These are phyloP conservation scores for Colletotrichum noveboracense DNA, from an alignment of 2,329 filamentous ascomycete genomes.

Conservation along the genomic window DNA sequence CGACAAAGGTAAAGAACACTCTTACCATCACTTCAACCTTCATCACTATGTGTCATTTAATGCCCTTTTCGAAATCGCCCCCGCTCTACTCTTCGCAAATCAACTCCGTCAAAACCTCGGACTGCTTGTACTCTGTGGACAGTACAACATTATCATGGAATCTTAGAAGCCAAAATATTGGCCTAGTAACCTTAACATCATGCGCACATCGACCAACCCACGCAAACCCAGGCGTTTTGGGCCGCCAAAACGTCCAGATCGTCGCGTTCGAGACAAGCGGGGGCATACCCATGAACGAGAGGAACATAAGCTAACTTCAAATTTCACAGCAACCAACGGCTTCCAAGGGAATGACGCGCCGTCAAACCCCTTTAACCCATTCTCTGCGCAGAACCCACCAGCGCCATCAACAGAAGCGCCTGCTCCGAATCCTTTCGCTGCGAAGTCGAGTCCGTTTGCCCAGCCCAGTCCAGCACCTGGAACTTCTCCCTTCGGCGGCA, in stretches of 20 bases:
- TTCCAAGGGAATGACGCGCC: background rate
- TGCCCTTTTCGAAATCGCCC: background rate
- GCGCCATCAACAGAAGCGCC: background rate
- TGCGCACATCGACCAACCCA: background rate
- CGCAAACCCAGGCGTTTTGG: background rate
- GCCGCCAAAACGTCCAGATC: background rate
- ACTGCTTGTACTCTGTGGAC: background rate
- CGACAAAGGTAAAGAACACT: constrained; percentile 13
- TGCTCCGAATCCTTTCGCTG: constrained; percentile 4
- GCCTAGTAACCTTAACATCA: background rate
- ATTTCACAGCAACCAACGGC: background rate
- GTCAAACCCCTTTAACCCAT: constrained; percentile 4
- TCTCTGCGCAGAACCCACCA: background rate
- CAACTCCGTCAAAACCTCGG: background rate
- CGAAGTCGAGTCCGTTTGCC: background rate
- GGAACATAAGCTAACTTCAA: constrained; percentile 8
- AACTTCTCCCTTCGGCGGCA: background rate
- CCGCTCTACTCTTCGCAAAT: background rate
- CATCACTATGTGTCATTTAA: background rate
- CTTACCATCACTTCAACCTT: background rate
- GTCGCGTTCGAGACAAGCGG: background rate
- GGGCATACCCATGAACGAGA: background rate
- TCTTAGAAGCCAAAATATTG: background rate
- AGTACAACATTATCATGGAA: background rate
- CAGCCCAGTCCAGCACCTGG: background rate